These are phyloP conservation scores for Erysiphe neolycopersici DNA, from an alignment of 2,329 filamentous ascomycete genomes.

Conservation along the genomic window DNA sequence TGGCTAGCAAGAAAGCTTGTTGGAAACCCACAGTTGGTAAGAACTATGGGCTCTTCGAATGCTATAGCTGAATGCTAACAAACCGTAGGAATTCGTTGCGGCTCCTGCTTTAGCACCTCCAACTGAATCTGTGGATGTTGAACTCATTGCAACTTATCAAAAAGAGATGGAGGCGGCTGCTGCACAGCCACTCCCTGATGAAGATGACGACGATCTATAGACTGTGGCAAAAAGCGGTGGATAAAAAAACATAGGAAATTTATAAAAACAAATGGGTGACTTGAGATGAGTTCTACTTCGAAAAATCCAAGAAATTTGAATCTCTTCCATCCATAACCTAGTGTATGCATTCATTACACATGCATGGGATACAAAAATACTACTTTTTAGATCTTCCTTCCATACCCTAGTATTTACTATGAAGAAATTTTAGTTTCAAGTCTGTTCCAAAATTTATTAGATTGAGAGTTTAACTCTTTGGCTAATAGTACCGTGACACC, in stretches of 20 bases:
- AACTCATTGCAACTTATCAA: conserved; percentile 55
- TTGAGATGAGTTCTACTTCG: too few relatives aligned
- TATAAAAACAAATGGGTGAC: background rate
- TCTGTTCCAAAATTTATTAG: too few relatives aligned
- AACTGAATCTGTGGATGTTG: conserved; percentile 68
- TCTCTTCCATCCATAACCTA: too few relatives aligned
- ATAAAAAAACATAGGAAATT: background rate
- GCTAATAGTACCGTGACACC: too few relatives aligned
- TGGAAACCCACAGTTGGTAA: conserved; percentile 63
- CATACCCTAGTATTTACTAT: too few relatives aligned
- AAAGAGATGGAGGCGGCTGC: conserved; percentile 70
- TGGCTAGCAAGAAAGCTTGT: conserved; percentile 98
- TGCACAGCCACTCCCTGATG: conserved; percentile 67
- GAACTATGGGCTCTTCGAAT: conserved; percentile 15
- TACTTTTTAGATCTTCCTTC: too few relatives aligned
- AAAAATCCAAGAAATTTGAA: too few relatives aligned
- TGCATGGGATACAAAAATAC: too few relatives aligned
- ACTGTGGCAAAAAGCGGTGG: conserved; percentile 1
- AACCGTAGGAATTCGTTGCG: conserved; percentile 68
- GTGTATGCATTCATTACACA: too few relatives aligned
- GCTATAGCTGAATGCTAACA: conserved; percentile 4
- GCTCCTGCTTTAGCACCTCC: conserved; percentile 84
- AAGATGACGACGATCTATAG: conserved; percentile 48
- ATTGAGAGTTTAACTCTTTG: too few relatives aligned
- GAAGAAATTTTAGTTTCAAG: too few relatives aligned